phyloP scores from a whole-genome alignment of 257 asterid genomes.

The Jasminum sambac region DNA sequence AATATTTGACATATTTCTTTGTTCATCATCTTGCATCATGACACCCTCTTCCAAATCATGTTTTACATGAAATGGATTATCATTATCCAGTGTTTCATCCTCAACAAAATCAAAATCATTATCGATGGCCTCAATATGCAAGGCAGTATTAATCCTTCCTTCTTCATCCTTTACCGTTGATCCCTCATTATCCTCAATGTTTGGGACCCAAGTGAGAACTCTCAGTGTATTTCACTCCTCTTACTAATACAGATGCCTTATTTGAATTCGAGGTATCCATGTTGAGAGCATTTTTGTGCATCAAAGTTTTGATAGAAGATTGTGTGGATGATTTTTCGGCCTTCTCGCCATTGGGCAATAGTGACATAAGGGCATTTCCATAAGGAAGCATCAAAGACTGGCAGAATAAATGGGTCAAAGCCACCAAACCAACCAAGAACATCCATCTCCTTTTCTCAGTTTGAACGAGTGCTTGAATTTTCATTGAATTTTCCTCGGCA shows the following conservation, averaged over 20 bases:
- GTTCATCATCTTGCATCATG: conserved; percentile 20
- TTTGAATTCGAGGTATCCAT: conserved; percentile 28
- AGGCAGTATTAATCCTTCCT: conserved; percentile 25
- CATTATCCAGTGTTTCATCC: conserved; percentile 52
- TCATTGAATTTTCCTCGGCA: conserved; percentile 41
- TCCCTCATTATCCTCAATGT: conserved; percentile 21
- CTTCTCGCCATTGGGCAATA: conserved; percentile 43
- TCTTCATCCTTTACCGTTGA: conserved; percentile 22
- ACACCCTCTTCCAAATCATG: conserved; percentile 37
- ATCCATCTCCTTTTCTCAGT: conserved; percentile 73
- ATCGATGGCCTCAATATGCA: conserved; percentile 37
- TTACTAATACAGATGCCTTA: conserved; percentile 31
- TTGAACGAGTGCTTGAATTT: conserved; percentile 44
- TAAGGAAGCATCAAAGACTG: conserved; percentile 83
- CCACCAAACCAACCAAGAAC: conserved; percentile 62
- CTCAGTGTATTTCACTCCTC: conserved; percentile 30
- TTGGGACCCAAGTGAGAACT: conserved; percentile 11
- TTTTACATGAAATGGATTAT: conserved; percentile 35
- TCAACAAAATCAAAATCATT: conserved; percentile 64
- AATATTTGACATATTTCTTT: conserved; percentile 29
- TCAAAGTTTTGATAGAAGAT: conserved; percentile 26
- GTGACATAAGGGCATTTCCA: conserved; percentile 58
- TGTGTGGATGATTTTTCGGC: conserved; percentile 18
- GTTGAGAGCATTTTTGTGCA: conserved; percentile 20
- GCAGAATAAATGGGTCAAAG: conserved; percentile 68